Evolutionary conservation across 306 rosid genomes (phyloP), one percentile per base, ranked within the genome.

Genomic region (Dryas alaskensis): DNA sequence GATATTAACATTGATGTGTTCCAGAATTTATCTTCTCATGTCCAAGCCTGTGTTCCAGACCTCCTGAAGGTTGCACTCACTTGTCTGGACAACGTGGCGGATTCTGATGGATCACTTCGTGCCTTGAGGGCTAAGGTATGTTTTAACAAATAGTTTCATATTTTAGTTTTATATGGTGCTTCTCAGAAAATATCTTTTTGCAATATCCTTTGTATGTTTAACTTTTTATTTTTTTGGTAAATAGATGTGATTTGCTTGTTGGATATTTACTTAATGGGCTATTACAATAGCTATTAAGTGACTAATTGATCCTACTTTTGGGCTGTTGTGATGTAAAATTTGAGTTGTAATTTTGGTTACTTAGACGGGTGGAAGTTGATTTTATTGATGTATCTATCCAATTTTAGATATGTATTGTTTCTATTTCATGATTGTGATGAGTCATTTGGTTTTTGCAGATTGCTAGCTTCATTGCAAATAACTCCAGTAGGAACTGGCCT

Each of bases 21-120:
- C 70, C 95, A 88, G 76, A 90, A 73, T 79, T 83, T 94, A 66
- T 90, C 96, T 73, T 86, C 96, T 57, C 90, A 94, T 76, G 96
- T 94, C 76, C 99, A 94, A 90, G 96, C 86, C 60, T 94, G 99
- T 75, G 78, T 92, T 67, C 97, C 99, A 2, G 99, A 92, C 68
- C 89, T 94, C 80, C 74, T 94, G 75, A 94, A 89, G 86, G 90
- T 87, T 70, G 96, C 97, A 10, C 99, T 92, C 73, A 83, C 90
- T 31, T 90, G 96, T 84, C 84, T 92, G 83, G 96, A 94, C 81
- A 89, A 94, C 82, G 89, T 85, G 79, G 49, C 89, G 1, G 96
- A 92, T 78, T 80, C 96, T 43, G 99, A 94, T 71, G 98, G 96
- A 79, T 89, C 97, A 53, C 92, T 90, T 50, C 97, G 96, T 74